Percentiles rank a stretch among this genome's conserved stretches.
Conservation (phyloP, 2,329 filamentous ascomycete species). For the Sporothrix pallida region DNA sequence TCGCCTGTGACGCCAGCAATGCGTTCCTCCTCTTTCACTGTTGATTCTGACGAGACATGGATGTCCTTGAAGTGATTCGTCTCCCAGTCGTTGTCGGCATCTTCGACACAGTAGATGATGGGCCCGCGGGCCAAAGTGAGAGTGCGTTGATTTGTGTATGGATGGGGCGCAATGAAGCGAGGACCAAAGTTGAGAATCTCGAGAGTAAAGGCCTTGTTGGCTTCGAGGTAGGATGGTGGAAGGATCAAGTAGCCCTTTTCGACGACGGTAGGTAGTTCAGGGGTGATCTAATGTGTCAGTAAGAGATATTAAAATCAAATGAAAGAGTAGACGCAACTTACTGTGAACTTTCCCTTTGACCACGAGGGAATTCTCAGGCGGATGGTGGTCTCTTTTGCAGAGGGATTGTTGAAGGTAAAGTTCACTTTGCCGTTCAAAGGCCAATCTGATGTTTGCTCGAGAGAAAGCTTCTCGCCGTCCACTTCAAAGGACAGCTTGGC, state of each 20-base stretch:
- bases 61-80: slow-evolving; percentile 21
- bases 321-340: no score
- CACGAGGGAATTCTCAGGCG: background rate
- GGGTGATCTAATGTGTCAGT: background rate
- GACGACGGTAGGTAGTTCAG: background rate
- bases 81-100: slow-evolving; percentile 17
- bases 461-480: background rate
- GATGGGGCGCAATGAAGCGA: slow-evolving; percentile 8
- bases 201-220: background rate
- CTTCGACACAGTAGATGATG: slow-evolving; percentile 25
- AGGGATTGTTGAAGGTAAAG: background rate
- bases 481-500: slow-evolving; percentile 17
- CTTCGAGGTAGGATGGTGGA: slow-evolving; percentile 5
- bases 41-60: background rate
- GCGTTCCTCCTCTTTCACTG: slow-evolving; percentile 3
- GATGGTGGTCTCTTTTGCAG: background rate
- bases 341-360: background rate
- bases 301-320: background rate
- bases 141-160: slow-evolving; percentile 6
- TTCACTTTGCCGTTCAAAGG: background rate
- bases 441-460: slow-evolving; percentile 24
- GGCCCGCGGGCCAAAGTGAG: slow-evolving; percentile 17
- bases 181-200: slow-evolving; percentile 2
- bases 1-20: background rate
- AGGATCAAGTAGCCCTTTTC: slow-evolving; percentile 13